A percentile compares a stretch with the other conserved stretches of the same genome.
These are phyloP conservation scores for Mucor piriformis DNA, from an alignment of 371 early-diverging fungal species.

Conservation along the genomic window DNA sequence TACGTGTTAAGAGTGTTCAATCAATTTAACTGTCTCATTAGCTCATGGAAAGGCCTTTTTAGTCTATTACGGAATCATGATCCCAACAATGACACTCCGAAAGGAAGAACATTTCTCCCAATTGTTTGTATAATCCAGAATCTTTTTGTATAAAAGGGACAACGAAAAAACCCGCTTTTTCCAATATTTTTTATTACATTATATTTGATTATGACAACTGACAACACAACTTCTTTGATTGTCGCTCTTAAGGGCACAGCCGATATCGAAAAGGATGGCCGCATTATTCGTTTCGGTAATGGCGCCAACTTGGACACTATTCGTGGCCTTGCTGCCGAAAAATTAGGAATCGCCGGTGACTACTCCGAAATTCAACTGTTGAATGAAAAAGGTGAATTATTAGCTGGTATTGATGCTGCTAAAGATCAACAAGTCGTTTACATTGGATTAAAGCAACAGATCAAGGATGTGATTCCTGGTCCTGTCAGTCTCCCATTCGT, in stretches of 20 bases:
- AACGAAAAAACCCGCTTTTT: not conserved
- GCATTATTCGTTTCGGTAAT: constrained; percentile 30
- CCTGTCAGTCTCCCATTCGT: constrained; percentile 35
- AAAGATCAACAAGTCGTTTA: constrained; percentile 32
- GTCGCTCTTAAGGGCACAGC: constrained; percentile 22
- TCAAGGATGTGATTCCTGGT: constrained; percentile 34
- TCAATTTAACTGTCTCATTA: no score
- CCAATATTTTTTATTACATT: constrained; percentile 1
- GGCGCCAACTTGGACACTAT: constrained; percentile 33
- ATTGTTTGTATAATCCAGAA: no score
- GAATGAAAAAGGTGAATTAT: constrained; percentile 15
- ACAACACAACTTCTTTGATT: constrained; percentile 35
- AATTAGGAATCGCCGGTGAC: constrained; percentile 20
- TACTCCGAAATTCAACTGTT: constrained; percentile 16
- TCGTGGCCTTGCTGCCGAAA: constrained; percentile 34
- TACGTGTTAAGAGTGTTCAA: no score
- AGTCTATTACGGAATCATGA: no score
- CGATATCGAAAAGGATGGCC: constrained; percentile 33
- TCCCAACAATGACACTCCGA: not conserved
- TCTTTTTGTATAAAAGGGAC: constrained; percentile 1
- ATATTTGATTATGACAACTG: constrained; percentile 12
- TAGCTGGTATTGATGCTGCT: constrained; percentile 26
- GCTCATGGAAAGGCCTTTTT: no score
- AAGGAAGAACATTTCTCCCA: constrained; percentile 2
- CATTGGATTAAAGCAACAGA: constrained; percentile 23